Evolutionary conservation across 2,329 filamentous ascomycete species (phyloP).

Genomic region (Xylaria digitata): DNA sequence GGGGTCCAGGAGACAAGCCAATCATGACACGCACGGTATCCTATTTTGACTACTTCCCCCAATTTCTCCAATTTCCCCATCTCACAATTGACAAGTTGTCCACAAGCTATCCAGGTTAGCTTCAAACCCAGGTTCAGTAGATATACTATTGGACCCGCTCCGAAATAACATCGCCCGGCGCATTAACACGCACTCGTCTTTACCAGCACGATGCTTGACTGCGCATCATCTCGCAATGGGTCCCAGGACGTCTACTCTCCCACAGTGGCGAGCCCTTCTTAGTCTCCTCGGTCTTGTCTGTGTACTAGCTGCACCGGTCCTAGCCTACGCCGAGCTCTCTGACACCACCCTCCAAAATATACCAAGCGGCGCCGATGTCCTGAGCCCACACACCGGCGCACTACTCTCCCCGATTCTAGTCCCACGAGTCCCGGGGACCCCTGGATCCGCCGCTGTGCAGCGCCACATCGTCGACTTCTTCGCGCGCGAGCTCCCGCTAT

Average conservation of each 20-base stretch:
- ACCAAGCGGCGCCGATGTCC: constrained; percentile 77
- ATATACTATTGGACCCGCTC: background rate
- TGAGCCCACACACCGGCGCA: constrained; percentile 79
- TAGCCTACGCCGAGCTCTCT: constrained; percentile 68
- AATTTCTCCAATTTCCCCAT: background rate
- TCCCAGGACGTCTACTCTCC: constrained; percentile 13
- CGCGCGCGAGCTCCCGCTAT: constrained; percentile 75
- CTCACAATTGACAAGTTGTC: background rate
- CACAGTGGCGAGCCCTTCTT: constrained; percentile 20
- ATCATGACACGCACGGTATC: constrained; percentile 1
- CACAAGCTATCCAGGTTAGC: background rate
- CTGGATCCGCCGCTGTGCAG: constrained; percentile 77
- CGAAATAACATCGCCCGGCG: background rate
- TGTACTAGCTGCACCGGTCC: constrained; percentile 38
- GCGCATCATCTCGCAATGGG: constrained; percentile 24
- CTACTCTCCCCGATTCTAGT: constrained; percentile 88
- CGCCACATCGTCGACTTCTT: constrained; percentile 90
- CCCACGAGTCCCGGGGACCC: constrained; percentile 87
- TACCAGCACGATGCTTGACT: constrained; percentile 19
- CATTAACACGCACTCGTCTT: background rate
- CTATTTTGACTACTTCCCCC: constrained; percentile 1
- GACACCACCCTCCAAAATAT: constrained; percentile 79
- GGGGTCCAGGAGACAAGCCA: background rate
- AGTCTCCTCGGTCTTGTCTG: constrained; percentile 12
- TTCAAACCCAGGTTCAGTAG: background rate